A percentile compares a stretch with the other conserved stretches of the same genome.
Evolutionary conservation across 306 rosid genomes (phyloP).

Genomic region (Arachis stenosperma): DNA sequence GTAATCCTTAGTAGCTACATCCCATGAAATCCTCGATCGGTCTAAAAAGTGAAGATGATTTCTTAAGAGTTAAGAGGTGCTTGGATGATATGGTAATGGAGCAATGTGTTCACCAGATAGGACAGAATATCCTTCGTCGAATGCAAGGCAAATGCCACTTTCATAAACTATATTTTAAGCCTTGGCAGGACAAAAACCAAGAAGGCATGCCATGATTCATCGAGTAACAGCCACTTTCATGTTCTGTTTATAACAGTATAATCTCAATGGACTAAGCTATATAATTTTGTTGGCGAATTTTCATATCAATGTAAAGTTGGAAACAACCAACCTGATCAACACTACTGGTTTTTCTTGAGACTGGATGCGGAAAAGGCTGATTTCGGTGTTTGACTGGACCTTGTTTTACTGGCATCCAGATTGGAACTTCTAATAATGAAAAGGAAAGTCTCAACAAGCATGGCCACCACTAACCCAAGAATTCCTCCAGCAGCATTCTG

Average conservation of each 20-base stretch:
- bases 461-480: conserved; percentile 78
- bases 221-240: conserved; percentile 19
- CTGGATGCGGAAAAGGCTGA: conserved; percentile 53
- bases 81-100: conserved; percentile 6
- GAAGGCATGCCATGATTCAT: conserved; percentile 8
- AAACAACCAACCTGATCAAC: conserved; percentile 38
- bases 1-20: conserved; percentile 17
- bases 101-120: conserved; percentile 14
- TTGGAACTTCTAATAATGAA: conserved; percentile 67
- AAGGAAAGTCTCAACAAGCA: conserved; percentile 94
- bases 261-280: conserved; percentile 24
- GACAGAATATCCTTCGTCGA: conserved; percentile 10
- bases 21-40: background rate
- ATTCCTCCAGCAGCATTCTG: conserved; percentile 95
- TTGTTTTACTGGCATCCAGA: conserved; percentile 42
- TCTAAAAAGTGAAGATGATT: conserved; percentile 1
- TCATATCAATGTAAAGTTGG: conserved; percentile 24
- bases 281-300: background rate
- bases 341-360: conserved; percentile 72
- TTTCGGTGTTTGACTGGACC: conserved; percentile 47
- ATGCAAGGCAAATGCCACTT: conserved; percentile 28
- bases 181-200: conserved; percentile 9
- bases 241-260: conserved; percentile 21
- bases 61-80: conserved; percentile 4
- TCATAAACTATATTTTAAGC: conserved; percentile 7